Evolutionary conservation across 176 grass and related monocot species (phyloP).

Genomic region (Puya raimondii): DNA sequence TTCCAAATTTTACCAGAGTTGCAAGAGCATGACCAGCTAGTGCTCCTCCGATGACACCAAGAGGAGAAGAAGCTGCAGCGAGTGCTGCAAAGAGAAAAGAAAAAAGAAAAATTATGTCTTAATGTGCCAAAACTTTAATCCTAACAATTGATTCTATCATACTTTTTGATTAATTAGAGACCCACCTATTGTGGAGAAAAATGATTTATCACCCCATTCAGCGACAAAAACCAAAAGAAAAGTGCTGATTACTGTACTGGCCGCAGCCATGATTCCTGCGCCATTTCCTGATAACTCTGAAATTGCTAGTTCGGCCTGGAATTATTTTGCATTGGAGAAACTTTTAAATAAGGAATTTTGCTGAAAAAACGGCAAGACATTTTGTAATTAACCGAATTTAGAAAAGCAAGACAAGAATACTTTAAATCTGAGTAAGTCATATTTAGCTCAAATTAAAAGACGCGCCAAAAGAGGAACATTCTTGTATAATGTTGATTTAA

Average conservation of each 20-base stretch:
- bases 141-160: neutral
- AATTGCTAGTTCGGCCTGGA: slow-evolving; percentile 86
- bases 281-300: slow-evolving; percentile 95
- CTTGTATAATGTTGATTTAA: too few relatives aligned
- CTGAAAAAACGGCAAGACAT: neutral
- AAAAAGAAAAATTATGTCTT: slow-evolving; percentile 6
- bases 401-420: neutral
- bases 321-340: slow-evolving; percentile 21
- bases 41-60: slow-evolving; percentile 81
- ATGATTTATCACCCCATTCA: slow-evolving; percentile 99
- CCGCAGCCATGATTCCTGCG: slow-evolving; percentile 69
- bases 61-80: slow-evolving; percentile 92
- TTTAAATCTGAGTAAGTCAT: too few relatives aligned
- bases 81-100: slow-evolving; percentile 53
- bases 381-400: neutral
- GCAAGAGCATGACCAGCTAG: slow-evolving; percentile 86
- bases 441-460: too few relatives aligned
- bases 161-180: neutral
- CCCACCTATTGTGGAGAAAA: slow-evolving; percentile 95
- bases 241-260: slow-evolving; percentile 74
- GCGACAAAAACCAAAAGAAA: slow-evolving; percentile 96
- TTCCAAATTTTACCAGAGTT: slow-evolving; percentile 61
- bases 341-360: slow-evolving; percentile 10
- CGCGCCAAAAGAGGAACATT: too few relatives aligned
- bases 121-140: neutral